phyloP scores from a whole-genome alignment of 257 asterid genomes.

The Salvia hispanica region DNA sequence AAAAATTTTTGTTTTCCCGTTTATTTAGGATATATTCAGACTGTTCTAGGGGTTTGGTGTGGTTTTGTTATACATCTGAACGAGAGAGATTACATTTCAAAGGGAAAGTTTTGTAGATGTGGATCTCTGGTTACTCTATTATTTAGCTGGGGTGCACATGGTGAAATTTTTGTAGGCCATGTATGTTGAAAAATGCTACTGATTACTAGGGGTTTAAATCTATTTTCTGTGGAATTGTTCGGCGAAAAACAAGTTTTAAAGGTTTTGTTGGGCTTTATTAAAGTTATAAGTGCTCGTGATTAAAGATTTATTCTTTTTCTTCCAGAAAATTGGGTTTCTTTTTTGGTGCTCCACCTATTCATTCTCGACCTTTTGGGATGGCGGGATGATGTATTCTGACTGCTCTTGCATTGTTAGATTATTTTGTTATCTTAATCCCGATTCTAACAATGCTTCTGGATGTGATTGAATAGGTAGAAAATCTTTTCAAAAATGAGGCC shows the following conservation, averaged over 20 bases:
- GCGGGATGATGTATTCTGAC: slow-evolving; percentile 35
- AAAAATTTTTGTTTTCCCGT: not conserved
- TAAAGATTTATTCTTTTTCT: not conserved
- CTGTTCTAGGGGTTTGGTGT: slow-evolving; percentile 24
- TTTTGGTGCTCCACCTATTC: slow-evolving; percentile 18
- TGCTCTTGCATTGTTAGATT: slow-evolving; percentile 19
- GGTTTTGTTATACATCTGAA: not conserved
- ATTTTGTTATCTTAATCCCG: not conserved
- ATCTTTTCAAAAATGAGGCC: slow-evolving; percentile 82
- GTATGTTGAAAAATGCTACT: not conserved
- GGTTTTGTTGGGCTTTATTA: not conserved
- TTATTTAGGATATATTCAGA: not conserved
- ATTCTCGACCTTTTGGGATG: slow-evolving; percentile 30
- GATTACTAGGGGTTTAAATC: not conserved
- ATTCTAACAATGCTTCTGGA: not conserved
- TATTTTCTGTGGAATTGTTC: not conserved
- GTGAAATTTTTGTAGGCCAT: not conserved
- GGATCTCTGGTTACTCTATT: not conserved
- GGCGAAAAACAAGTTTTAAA: not conserved
- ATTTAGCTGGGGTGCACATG: not conserved
- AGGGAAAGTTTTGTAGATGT: not conserved
- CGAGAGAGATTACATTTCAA: not conserved
- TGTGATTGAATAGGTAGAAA: slow-evolving; percentile 50
- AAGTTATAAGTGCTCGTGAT: not conserved
- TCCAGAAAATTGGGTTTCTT: slow-evolving; percentile 21